Percentiles rank a stretch among this genome's conserved stretches.
phyloP scores from a whole-genome alignment of 2,329 filamentous ascomycete species.

The Talaromyces sp. region DNA sequence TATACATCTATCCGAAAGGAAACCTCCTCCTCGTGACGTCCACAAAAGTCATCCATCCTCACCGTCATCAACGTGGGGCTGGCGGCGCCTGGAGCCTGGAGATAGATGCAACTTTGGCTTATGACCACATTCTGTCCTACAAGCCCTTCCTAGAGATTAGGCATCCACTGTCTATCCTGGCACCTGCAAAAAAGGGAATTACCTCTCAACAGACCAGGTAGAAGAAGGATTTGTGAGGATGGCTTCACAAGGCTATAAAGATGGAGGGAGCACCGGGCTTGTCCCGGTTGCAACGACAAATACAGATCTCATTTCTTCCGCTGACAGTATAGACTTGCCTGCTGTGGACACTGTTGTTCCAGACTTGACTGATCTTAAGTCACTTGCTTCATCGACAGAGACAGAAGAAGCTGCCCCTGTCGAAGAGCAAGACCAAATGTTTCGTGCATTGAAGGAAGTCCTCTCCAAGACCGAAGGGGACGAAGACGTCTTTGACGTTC shows the following conservation, averaged over 20 bases:
- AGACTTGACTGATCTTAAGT: constrained; percentile 25
- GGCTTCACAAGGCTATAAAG: constrained; percentile 18
- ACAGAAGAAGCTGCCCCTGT: constrained; percentile 21
- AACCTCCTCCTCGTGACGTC: not conserved
- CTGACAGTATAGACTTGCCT: constrained; percentile 27
- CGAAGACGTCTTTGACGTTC: constrained; percentile 29
- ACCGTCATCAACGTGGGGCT: constrained; percentile 8
- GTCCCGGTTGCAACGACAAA: constrained; percentile 8
- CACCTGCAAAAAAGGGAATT: not conserved
- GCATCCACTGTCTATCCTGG: constrained; percentile 1
- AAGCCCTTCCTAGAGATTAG: not conserved
- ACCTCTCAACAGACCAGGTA: not conserved
- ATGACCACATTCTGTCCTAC: not conserved
- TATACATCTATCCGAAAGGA: not conserved
- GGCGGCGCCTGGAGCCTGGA: constrained; percentile 5
- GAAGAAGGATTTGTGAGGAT: constrained; percentile 7
- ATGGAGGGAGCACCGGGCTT: constrained; percentile 5
- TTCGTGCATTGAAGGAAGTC: constrained; percentile 33
- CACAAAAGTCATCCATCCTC: not conserved
- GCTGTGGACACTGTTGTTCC: constrained; percentile 30
- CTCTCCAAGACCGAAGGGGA: constrained; percentile 26
- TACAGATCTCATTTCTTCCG: not conserved
- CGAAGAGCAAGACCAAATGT: constrained; percentile 37
- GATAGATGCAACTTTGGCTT: constrained; percentile 5
- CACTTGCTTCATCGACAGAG: constrained; percentile 22